A percentile compares a stretch with the other conserved stretches of the same genome.
Evolutionary conservation across 768 basidiomycete species (phyloP).

Genomic region (Amanita inopinata): DNA sequence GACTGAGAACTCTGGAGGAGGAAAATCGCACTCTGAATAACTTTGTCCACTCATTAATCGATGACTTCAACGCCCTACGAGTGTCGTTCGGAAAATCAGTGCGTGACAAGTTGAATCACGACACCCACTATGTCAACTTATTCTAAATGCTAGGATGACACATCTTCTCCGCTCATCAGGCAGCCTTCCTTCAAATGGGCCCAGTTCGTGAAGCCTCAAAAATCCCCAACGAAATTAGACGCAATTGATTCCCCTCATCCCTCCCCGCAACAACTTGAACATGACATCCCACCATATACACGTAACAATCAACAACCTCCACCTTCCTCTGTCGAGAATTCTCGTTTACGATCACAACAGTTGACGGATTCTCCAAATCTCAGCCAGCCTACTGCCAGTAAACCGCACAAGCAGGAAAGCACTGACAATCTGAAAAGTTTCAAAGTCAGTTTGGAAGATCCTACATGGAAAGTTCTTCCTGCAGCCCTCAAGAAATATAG

Average conservation of each 20-base stretch:
- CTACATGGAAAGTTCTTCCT: slow-evolving; percentile 96
- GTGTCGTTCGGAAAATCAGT: slow-evolving; percentile 31
- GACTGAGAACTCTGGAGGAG: slow-evolving; percentile 61
- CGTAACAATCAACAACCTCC: slow-evolving; percentile 24
- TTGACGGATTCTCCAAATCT: slow-evolving; percentile 24
- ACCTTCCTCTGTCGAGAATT: slow-evolving; percentile 22
- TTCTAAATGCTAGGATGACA: slow-evolving; percentile 24
- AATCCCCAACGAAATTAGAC: slow-evolving; percentile 74
- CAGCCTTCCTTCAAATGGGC: slow-evolving; percentile 90
- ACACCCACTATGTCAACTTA: slow-evolving; percentile 7
- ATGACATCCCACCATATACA: slow-evolving; percentile 42
- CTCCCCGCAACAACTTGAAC: slow-evolving; percentile 71
- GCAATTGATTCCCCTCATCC: slow-evolving; percentile 63
- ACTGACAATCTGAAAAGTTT: slow-evolving; percentile 83
- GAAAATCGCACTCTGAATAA: slow-evolving; percentile 67
- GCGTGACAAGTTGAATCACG: slow-evolving; percentile 13
- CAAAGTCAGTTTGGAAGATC: slow-evolving; percentile 96
- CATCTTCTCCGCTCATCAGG: slow-evolving; percentile 41
- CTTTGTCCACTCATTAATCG: slow-evolving; percentile 51
- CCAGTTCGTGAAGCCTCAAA: slow-evolving; percentile 62
- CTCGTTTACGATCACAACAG: slow-evolving; percentile 21
- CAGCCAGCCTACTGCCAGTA: slow-evolving; percentile 30
- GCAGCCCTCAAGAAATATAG: slow-evolving; percentile 98
- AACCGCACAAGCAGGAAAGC: slow-evolving; percentile 51
- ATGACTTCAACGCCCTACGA: slow-evolving; percentile 46